These are phyloP conservation scores for Chalciporus chontae DNA, from an alignment of 768 basidiomycete genomes.

Conservation along the genomic window DNA sequence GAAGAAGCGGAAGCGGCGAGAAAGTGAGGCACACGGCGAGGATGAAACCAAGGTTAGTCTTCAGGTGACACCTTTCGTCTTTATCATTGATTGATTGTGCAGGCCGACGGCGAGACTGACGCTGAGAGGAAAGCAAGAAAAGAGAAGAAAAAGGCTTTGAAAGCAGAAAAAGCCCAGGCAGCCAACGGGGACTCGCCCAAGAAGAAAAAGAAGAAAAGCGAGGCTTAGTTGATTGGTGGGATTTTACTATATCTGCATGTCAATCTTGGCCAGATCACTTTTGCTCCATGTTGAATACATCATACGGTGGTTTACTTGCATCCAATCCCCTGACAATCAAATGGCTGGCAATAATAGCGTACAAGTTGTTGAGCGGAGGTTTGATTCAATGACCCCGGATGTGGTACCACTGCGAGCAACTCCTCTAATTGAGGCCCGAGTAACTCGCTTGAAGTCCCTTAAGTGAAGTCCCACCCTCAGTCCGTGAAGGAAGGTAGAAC, in stretches of 20 bases:
- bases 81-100: constrained; percentile 4
- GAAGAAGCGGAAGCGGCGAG: constrained; percentile 48
- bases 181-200: constrained; percentile 41
- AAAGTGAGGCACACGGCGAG: constrained; percentile 51
- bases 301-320: not conserved
- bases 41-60: constrained; percentile 40
- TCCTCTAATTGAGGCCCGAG: too few relatives aligned
- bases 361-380: too few relatives aligned
- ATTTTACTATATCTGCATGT: not conserved
- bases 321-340: not conserved
- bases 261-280: not conserved
- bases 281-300: not conserved
- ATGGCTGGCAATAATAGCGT: too few relatives aligned
- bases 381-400: too few relatives aligned
- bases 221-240: constrained; percentile 21
- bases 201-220: constrained; percentile 41
- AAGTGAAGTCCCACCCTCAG: not conserved
- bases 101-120: constrained; percentile 65
- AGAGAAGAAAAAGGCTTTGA: constrained; percentile 71
- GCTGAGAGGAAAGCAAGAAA: constrained; percentile 83
- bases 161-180: constrained; percentile 66
- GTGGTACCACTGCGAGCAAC: too few relatives aligned
- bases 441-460: too few relatives aligned
- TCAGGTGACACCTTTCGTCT: constrained; percentile 4
- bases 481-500: not conserved